Conservation (phyloP, 192 early-diverging fungal species). For the Glomus cerebriforme region DNA sequence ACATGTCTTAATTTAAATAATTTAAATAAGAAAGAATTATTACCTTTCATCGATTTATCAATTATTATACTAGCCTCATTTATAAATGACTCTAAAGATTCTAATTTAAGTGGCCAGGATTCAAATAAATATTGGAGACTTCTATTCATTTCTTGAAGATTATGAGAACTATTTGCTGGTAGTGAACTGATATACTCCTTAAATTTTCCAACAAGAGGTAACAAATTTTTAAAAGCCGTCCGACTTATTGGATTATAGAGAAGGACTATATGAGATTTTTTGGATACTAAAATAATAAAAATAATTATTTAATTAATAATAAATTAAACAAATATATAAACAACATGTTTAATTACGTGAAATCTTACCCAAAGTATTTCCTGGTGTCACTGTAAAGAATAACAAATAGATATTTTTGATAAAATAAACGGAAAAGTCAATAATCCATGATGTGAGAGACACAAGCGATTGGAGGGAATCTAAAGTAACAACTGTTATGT, state of each 20-base stretch:
- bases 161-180: neutral
- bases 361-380: neutral
- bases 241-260: conserved; percentile 8
- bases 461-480: conserved; percentile 13
- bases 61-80: neutral
- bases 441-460: neutral
- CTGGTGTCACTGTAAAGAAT: neutral
- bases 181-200: neutral
- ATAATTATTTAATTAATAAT: neutral
- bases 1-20: neutral
- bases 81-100: neutral
- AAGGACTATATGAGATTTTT: conserved; percentile 21
- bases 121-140: conserved; percentile 2
- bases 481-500: neutral
- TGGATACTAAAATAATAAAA: neutral
- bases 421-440: conserved; percentile 20
- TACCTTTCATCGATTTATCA: conserved; percentile 17
- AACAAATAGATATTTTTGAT: conserved; percentile 1
- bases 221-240: neutral
- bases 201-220: neutral
- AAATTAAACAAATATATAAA: neutral
- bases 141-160: neutral
- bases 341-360: neutral
- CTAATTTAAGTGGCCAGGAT: conserved; percentile 1
- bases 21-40: neutral